Base-by-base conservation (phyloP, 148 eudicot genomes). In the Salicornia ramosissima region DNA sequence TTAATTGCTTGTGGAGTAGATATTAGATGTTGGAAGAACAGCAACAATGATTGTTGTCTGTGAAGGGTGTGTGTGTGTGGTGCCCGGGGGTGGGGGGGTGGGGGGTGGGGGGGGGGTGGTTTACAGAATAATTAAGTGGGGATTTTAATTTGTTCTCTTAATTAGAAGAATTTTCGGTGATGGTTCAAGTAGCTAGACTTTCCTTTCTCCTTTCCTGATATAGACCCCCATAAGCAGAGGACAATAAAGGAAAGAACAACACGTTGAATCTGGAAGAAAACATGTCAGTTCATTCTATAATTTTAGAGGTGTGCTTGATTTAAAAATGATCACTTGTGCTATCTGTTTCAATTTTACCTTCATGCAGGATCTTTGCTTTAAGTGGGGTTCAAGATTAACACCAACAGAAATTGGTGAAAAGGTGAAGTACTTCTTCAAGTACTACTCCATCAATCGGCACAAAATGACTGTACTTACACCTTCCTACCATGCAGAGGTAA, bases 391-490 rank as follows among this genome's bases (percentile, higher is more conserved):
- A 62, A 86, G 49, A 69, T 76, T 94, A 69, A 80, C 88, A 74
- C 97, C 98, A 12, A 60, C 86, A 18, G 95, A 94, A 77, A 81
- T 90, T 47, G 90, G 86, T 6, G 97, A 88, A 26, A 94, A 94
- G 79, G 98, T 94, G 74, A 94, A 94, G 77, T 79, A 84, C 79
- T 94, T 94, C 87, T 94, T 94, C 84, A 88, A 88, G 82, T 90
- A 88, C 76, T 94, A 94, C 70, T 90, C 98, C 40, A 88, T 94
- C 74, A 94, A 90, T 68, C 82, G 96, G 26, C 98, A 94, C 81
- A 94, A 94, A 77, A 94, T 94, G 98, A 94, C 97, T 13, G 93
- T 90, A 14, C 74, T 94, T 46, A 94, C 98, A 18, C 98, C 98
- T 62, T 90, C 97, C 65, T 90, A 94, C 76, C 96, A 88, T 74